Conservation (phyloP, 495 filamentous ascomycete genomes). For the Amniculicola lignicola region DNA sequence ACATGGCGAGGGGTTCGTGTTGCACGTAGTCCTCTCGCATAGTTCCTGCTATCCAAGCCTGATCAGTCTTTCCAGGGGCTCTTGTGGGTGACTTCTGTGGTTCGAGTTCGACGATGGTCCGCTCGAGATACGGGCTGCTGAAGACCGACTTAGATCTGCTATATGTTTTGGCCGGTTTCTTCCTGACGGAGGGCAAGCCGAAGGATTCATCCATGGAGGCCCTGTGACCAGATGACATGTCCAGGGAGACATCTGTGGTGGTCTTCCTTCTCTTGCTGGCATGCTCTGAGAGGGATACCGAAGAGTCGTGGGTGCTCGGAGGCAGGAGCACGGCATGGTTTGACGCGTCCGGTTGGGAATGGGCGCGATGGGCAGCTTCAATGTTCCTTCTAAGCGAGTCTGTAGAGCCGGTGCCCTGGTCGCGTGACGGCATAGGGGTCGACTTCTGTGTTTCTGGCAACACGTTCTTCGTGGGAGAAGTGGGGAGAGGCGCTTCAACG, state of each 20-base stretch:
- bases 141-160: constrained; percentile 10
- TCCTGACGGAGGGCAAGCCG: not conserved
- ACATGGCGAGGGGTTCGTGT: constrained; percentile 29
- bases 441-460: not conserved
- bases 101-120: not conserved
- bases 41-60: too few relatives aligned
- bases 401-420: constrained; percentile 17
- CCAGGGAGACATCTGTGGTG: not conserved
- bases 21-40: constrained; percentile 19
- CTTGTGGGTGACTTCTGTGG: too few relatives aligned
- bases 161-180: constrained; percentile 4
- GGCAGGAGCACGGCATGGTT: not conserved
- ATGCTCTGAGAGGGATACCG: not conserved
- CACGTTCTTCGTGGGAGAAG: not conserved
- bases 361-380: constrained; percentile 18
- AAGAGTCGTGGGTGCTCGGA: not conserved
- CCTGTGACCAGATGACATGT: too few relatives aligned
- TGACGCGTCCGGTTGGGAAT: constrained; percentile 11
- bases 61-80: too few relatives aligned
- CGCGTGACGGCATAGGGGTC: not conserved
- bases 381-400: constrained; percentile 14
- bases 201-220: constrained; percentile 4
- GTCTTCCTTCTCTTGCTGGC: constrained; percentile 23
- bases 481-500: not conserved
- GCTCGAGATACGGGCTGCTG: constrained; percentile 1